A percentile compares a stretch with the other conserved stretches of the same genome.
Evolutionary conservation across 108 stramenopile species (phyloP).

Genomic region (Nitzschia putrida): DNA sequence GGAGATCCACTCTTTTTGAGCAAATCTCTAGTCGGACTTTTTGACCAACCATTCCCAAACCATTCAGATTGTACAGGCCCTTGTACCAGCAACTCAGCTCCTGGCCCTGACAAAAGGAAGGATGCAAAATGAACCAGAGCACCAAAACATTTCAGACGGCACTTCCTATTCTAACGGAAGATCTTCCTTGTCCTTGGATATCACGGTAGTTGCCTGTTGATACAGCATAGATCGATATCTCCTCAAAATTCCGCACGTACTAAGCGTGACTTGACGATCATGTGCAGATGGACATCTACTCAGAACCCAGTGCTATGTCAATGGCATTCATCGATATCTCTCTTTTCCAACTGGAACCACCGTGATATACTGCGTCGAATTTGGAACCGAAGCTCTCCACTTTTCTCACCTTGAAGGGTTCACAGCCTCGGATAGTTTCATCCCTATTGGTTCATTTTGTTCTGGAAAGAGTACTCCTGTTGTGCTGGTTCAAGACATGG

Average conservation of each 20-base stretch:
- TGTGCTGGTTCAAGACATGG: too few relatives aligned
- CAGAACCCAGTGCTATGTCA: slow-evolving; percentile 44
- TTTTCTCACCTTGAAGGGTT: too few relatives aligned
- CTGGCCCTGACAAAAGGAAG: too few relatives aligned
- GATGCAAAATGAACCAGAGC: background rate
- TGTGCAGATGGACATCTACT: background rate
- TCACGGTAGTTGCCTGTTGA: background rate
- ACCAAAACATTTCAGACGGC: slow-evolving; percentile 37
- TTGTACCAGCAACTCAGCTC: too few relatives aligned
- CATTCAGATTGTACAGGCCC: too few relatives aligned
- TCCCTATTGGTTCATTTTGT: too few relatives aligned
- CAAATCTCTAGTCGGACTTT: too few relatives aligned
- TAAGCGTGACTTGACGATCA: slow-evolving; percentile 38
- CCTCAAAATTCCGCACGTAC: slow-evolving; percentile 28
- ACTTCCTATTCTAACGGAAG: slow-evolving; percentile 36
- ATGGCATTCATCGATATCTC: slow-evolving; percentile 31
- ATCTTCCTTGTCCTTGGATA: slow-evolving; percentile 32
- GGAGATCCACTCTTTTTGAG: too few relatives aligned
- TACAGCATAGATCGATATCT: slow-evolving; percentile 22
- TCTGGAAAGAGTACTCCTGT: too few relatives aligned
- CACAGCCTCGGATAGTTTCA: too few relatives aligned
- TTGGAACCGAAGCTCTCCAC: too few relatives aligned
- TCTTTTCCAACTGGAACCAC: background rate
- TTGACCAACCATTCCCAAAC: too few relatives aligned
- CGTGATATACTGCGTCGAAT: background rate